Evolutionary conservation across 1,284 basidiomycete genomes (phyloP).

Genomic region (Sporisorium exsertum): DNA sequence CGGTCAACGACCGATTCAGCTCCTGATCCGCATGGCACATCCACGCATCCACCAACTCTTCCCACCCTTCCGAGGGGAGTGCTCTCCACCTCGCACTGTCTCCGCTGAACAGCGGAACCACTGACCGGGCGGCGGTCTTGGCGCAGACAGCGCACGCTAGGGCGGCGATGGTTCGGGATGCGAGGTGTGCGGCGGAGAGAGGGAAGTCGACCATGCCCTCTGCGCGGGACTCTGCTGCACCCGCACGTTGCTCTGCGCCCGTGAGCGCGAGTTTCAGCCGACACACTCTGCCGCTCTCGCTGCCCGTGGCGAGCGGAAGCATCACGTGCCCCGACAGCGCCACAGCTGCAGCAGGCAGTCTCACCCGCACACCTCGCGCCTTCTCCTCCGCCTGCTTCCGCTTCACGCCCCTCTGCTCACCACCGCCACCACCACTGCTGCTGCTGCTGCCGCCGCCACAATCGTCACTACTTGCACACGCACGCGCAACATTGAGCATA

Average conservation of each 20-base stretch:
- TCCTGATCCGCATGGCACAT: constrained; percentile 93
- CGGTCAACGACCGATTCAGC: constrained; percentile 50
- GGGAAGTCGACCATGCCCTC: constrained; percentile 33
- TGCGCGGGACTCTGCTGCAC: neutral
- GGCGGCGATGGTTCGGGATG: neutral
- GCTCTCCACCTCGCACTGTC: constrained; percentile 77
- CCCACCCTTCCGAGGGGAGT: constrained; percentile 94
- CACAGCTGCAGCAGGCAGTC: constrained; percentile 13
- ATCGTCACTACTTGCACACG: constrained; percentile 14
- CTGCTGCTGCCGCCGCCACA: constrained; percentile 11
- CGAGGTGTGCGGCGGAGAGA: constrained; percentile 18
- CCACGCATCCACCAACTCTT: constrained; percentile 95
- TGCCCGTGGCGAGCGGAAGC: neutral
- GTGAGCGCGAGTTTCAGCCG: constrained; percentile 25
- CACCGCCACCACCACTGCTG: constrained; percentile 4
- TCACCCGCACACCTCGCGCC: neutral
- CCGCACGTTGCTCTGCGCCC: constrained; percentile 13
- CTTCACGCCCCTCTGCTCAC: neutral
- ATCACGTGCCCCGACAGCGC: constrained; percentile 13
- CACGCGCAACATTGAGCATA: neutral
- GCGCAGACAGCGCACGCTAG: constrained; percentile 23
- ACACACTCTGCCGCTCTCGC: neutral
- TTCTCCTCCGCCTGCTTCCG: constrained; percentile 15
- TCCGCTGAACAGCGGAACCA: too few species aligned
- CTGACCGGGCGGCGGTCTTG: too few species aligned